phyloP scores from a whole-genome alignment of 495 filamentous ascomycete genomes.

The Penicillium daleae region DNA sequence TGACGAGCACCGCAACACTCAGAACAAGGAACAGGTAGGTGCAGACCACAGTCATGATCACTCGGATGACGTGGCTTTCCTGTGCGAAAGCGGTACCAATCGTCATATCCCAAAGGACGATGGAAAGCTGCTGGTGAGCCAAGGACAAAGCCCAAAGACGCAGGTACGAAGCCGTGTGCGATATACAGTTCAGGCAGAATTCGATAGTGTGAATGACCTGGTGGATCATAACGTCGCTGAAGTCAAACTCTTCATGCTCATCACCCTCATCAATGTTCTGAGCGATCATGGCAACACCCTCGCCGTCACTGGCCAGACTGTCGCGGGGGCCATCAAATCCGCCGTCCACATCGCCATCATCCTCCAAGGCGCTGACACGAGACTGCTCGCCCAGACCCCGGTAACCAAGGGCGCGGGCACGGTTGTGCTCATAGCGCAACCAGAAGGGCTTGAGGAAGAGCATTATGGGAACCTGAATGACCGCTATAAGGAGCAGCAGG shows the following conservation, averaged over 20 bases:
- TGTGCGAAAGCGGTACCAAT: slow-evolving; percentile 70
- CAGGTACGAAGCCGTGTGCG: slow-evolving; percentile 97
- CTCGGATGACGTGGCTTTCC: slow-evolving; percentile 65
- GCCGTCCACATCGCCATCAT: slow-evolving; percentile 67
- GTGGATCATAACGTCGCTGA: slow-evolving; percentile 95
- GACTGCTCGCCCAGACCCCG: slow-evolving; percentile 87
- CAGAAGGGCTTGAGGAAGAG: slow-evolving; percentile 96
- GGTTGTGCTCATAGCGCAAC: slow-evolving; percentile 89
- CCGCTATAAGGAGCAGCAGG: slow-evolving; percentile 77
- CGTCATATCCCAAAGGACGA: slow-evolving; percentile 97
- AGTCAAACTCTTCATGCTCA: slow-evolving; percentile 94
- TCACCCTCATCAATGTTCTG: slow-evolving; percentile 75
- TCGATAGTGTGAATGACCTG: slow-evolving; percentile 99
- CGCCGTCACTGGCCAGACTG: slow-evolving; percentile 79
- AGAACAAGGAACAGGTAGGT: slow-evolving; percentile 90
- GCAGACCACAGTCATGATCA: slow-evolving; percentile 74
- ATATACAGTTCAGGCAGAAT: slow-evolving; percentile 99
- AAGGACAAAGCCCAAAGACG: slow-evolving; percentile 98
- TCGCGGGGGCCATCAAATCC: slow-evolving; percentile 53
- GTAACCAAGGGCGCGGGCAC: slow-evolving; percentile 83
- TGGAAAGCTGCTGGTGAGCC: slow-evolving; percentile 95
- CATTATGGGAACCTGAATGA: slow-evolving; percentile 85
- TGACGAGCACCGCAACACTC: slow-evolving; percentile 71
- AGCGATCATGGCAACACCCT: slow-evolving; percentile 89
- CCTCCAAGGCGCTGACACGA: slow-evolving; percentile 82